A percentile compares a stretch with the other conserved stretches of the same genome.
Evolutionary conservation across 371 early-diverging fungal genomes (phyloP).

Genomic region (Rhizomucor pusillus): DNA sequence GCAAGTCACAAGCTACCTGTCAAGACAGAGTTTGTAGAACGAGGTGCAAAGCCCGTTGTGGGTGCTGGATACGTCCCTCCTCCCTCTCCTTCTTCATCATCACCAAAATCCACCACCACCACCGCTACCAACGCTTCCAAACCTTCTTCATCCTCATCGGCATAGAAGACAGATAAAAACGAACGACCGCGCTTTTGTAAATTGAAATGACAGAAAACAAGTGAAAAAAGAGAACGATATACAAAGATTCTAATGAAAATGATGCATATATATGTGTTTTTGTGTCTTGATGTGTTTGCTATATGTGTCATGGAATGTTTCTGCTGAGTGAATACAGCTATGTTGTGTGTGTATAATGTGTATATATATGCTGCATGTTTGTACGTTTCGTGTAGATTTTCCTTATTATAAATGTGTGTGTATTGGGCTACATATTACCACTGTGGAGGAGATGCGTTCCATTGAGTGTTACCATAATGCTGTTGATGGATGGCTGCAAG

Average conservation of each 20-base stretch:
- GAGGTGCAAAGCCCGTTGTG: conserved; percentile 51
- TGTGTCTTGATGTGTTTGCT: too few species aligned
- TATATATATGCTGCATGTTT: too few species aligned
- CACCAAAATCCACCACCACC: background rate
- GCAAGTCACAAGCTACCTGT: conserved; percentile 74
- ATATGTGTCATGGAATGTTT: too few species aligned
- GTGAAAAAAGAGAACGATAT: background rate
- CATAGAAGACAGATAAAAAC: background rate
- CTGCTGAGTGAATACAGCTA: too few species aligned
- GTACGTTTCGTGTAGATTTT: too few species aligned
- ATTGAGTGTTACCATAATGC: too few species aligned
- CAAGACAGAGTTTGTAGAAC: conserved; percentile 72
- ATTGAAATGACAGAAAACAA: background rate
- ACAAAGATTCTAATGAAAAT: conserved; percentile 1
- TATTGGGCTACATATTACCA: conserved; percentile 3
- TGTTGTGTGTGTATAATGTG: too few species aligned
- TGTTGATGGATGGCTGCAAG: too few species aligned
- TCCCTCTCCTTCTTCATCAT: background rate
- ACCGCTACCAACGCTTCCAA: background rate
- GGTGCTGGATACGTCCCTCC: conserved; percentile 44
- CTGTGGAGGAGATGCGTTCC: conserved; percentile 2
- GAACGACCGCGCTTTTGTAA: background rate
- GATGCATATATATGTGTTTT: too few species aligned
- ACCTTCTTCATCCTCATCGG: conserved; percentile 5
- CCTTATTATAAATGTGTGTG: background rate